phyloP scores from a whole-genome alignment of 805 yeast genomes.

The Suhomyces prunicola region DNA sequence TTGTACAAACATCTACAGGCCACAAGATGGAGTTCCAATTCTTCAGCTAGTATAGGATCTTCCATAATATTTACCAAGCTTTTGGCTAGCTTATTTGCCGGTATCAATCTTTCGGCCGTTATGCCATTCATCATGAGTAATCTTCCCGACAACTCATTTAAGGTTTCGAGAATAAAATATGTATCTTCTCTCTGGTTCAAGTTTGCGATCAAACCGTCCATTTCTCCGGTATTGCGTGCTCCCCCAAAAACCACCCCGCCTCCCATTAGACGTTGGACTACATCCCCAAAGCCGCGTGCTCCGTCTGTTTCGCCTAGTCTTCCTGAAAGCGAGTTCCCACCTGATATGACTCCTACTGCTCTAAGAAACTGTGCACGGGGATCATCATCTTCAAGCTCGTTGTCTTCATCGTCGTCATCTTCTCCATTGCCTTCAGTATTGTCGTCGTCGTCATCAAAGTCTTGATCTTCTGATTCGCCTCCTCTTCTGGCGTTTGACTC shows the following conservation, averaged over 20 bases:
- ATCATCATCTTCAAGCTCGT: conserved; percentile 13
- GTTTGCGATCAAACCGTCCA: conserved; percentile 34
- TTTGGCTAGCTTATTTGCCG: conserved; percentile 53
- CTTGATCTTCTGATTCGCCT: background rate
- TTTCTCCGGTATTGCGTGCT: conserved; percentile 20
- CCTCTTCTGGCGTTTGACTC: conserved; percentile 4
- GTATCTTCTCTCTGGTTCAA: conserved; percentile 52
- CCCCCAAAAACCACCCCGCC: conserved; percentile 21
- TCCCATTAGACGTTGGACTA: conserved; percentile 30
- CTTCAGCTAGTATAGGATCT: conserved; percentile 55
- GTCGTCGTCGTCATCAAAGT: conserved; percentile 7
- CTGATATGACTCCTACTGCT: conserved; percentile 22
- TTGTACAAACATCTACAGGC: conserved; percentile 84
- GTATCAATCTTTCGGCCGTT: conserved; percentile 60
- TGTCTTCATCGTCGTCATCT: conserved; percentile 14
- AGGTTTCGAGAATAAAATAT: conserved; percentile 57
- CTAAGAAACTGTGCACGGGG: conserved; percentile 24
- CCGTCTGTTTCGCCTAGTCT: background rate
- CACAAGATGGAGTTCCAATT: conserved; percentile 76
- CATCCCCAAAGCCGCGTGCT: conserved; percentile 25
- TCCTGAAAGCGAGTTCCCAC: conserved; percentile 3
- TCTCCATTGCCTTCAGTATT: conserved; percentile 9
- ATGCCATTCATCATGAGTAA: conserved; percentile 66
- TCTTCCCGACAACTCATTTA: conserved; percentile 62
- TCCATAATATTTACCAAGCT: conserved; percentile 56